Evolutionary conservation across 2,329 filamentous ascomycete species (phyloP).

Genomic region (Aspergillus pseudoglaucus): DNA sequence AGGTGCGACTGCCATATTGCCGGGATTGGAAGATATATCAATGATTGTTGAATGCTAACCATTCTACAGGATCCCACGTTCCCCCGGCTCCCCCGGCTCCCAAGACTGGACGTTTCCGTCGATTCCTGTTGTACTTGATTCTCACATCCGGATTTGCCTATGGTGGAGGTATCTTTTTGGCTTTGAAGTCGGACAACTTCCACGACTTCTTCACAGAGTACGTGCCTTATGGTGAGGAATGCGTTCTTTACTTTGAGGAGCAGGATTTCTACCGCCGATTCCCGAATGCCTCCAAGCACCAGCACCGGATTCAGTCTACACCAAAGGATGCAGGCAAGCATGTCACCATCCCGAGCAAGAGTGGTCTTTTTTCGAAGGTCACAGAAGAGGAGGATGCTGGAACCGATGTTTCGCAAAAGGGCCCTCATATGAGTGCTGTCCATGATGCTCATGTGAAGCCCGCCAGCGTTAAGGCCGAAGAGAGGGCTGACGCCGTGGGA

Average conservation of each 20-base stretch:
- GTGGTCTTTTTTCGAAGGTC: slow-evolving; percentile 75
- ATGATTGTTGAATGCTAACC: slow-evolving; percentile 21
- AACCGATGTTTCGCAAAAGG: slow-evolving; percentile 52
- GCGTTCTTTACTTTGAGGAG: slow-evolving; percentile 92
- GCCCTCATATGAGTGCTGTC: slow-evolving; percentile 42
- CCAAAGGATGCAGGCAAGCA: slow-evolving; percentile 55
- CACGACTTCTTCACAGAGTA: slow-evolving; percentile 99
- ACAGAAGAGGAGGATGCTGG: slow-evolving; percentile 55
- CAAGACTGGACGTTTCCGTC: slow-evolving; percentile 67
- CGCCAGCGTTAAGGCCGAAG: slow-evolving; percentile 20
- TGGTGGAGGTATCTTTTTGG: slow-evolving; percentile 84
- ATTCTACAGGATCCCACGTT: slow-evolving; percentile 30
- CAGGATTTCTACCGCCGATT: slow-evolving; percentile 86
- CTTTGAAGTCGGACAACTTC: slow-evolving; percentile 91
- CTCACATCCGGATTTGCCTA: slow-evolving; percentile 73
- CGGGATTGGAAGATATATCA: slow-evolving; percentile 1
- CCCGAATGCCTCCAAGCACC: slow-evolving; percentile 48
- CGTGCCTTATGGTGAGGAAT: slow-evolving; percentile 87
- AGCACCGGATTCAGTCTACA: slow-evolving; percentile 31
- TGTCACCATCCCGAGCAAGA: slow-evolving; percentile 77
- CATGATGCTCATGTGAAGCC: slow-evolving; percentile 16
- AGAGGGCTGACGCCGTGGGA: slow-evolving; percentile 19
- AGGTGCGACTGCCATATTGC: slow-evolving; percentile 17
- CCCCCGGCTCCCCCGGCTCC: slow-evolving; percentile 46
- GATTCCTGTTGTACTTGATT: slow-evolving; percentile 69